phyloP scores from a whole-genome alignment of 2,329 filamentous ascomycete genomes.

The Ceratocystis destructans region DNA sequence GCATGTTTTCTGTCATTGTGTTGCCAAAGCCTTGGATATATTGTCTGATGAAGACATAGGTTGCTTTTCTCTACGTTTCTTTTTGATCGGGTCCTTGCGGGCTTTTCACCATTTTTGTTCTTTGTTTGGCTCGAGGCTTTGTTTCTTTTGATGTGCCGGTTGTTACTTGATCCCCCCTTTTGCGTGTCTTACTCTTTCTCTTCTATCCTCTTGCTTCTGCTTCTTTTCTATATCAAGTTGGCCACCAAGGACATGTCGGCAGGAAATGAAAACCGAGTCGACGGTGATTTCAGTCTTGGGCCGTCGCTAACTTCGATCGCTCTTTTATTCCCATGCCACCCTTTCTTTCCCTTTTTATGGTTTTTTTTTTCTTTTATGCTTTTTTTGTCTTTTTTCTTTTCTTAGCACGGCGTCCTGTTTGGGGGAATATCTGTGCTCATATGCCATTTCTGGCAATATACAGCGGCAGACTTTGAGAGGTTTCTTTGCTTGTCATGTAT shows the following conservation, averaged over 20 bases:
- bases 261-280: no score
- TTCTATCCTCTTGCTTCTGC: background rate
- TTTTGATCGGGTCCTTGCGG: background rate
- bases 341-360: slow-evolving; percentile 22
- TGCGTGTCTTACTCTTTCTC: slow-evolving; percentile 10
- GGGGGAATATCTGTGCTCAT: background rate
- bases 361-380: background rate
- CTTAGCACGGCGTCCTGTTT: background rate
- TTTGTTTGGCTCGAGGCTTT: slow-evolving; percentile 2
- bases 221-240: background rate
- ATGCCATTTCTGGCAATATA: background rate
- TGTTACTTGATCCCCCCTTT: slow-evolving; percentile 14
- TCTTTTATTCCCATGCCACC: background rate
- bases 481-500: background rate
- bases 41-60: slow-evolving; percentile 13
- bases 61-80: slow-evolving; percentile 16
- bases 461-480: background rate
- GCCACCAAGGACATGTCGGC: no score
- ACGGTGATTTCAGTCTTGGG: no score
- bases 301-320: no score
- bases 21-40: background rate
- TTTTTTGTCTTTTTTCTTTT: background rate
- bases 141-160: slow-evolving; percentile 7
- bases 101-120: slow-evolving; percentile 7
- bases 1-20: background rate